Evolutionary conservation across 768 basidiomycete species (phyloP), one percentile per base, ranked within the genome.

Genomic region (Hericium rajendrae): DNA sequence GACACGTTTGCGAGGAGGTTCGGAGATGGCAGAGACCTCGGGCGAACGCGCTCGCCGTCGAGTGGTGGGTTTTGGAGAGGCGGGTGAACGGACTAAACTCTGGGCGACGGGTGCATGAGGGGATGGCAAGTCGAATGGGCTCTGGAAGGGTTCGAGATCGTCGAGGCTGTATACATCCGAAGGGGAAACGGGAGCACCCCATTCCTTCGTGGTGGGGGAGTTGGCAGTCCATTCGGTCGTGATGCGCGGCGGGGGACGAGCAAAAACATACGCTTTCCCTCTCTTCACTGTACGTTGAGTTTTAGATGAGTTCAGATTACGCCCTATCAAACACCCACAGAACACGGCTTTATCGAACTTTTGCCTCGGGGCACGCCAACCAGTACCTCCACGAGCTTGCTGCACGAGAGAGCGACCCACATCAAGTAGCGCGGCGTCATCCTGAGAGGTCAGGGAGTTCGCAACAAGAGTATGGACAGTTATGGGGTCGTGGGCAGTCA

Each of bases 201-300:
- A 51, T 26, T 51, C 49, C 49, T 51, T 51, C 4, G 24, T 9
- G 15, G 15, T n/a, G 8, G 28, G 3, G 16, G 49, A 24, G 24
- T 9, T 24, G 18, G 49, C 6, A 9, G 49, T 37, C 16, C 28
- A 18, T n/a, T 37, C 49, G 15, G 16, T 24, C 24, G 18, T 13
- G 49, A 51, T 32, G 13, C 6, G 28, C 18, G 49, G 49, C 28
- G 49, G 49, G 10, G 49, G 49, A 51, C 49, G 49, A 46, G 24
- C 60, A 41, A 61, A 15, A 5, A 54, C n/a, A 57, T 60, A 22
- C n/a, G 48, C 49, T 12, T n/a, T 51, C 24, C 49, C 49, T 22
- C 20, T 46, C 32, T 32, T 32, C 32, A 32, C 32, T 32, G 32
- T 32, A 8, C 8, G 32, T 10, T 2, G 32, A 32, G 32, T 32